Evolutionary conservation across 768 basidiomycete genomes (phyloP), one percentile per base, ranked within the genome.

Genomic region (Lactifluus piperatus): DNA sequence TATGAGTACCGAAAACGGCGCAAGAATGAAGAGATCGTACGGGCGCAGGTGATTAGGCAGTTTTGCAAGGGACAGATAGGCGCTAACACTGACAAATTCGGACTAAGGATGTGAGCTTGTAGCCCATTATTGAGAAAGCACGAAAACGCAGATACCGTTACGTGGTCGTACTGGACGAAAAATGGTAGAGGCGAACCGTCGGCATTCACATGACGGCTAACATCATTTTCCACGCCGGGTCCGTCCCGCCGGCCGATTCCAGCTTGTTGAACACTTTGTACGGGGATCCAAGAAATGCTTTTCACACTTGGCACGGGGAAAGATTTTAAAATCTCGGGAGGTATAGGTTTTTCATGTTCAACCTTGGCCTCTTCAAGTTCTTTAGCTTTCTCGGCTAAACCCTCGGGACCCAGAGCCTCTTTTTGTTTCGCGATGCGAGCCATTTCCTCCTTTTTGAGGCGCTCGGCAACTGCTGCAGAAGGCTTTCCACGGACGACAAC

Each of bases 271-370:
- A 75, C 69, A 29, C 77, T 85, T 64, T 84, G 76, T 14, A 84
- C 82, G 2, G 88, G 85, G 57, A 98, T 93, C 92, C 94, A 98
- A 7, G 87, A 83, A 64, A 99, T 94, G 58, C 81, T 87, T 69
- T 86, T 86, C 39, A 95, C 91, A 65, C 89, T 82, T 0, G 94
- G 95, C 27, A 97, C 83, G n/a, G 86, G 87, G 78, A 98, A 98
- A 14, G 80, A 76, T 2, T 83, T 86, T 34, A 99, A 72, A 59
- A 97, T 78, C 26, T 90, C 84, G 14, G 76, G 74, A 2, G 97
- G 95, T 43, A 97, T 92, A 14, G 86, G 83, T 60, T 73, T 74
- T 57, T 89, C 89, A 68, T 98, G 89, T 68, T 94, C 90, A 22
- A 80, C 79, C 73, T 97, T 95, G 5, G 97, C 92, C 36, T 76